Evolutionary conservation across 225 moss, liverwort and hornwort species (phyloP).

Genomic region (Marchantia paleacea): DNA sequence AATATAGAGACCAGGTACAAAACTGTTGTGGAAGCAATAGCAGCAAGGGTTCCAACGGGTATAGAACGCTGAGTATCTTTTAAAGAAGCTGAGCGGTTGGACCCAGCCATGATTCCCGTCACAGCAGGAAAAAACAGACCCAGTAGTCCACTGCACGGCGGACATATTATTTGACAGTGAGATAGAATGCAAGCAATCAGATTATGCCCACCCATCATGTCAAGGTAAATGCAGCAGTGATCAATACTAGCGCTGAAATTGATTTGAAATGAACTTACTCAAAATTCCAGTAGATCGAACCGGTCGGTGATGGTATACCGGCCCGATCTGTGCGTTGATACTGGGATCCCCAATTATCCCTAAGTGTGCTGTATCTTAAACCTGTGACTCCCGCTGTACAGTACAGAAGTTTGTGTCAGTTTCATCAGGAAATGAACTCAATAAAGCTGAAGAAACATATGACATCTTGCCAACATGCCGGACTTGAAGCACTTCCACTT

Average conservation of each 20-base stretch:
- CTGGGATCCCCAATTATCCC: constrained; percentile 82
- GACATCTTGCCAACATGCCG: not conserved
- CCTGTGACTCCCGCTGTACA: constrained; percentile 76
- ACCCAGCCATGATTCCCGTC: constrained; percentile 99
- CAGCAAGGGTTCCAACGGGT: constrained; percentile 90
- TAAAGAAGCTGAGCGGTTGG: constrained; percentile 95
- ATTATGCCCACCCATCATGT: too few species aligned
- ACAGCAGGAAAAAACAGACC: constrained; percentile 99
- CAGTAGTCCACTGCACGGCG: constrained; percentile 66
- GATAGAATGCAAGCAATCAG: not conserved
- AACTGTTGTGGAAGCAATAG: constrained; percentile 82
- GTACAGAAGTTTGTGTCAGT: not conserved
- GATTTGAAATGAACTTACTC: constrained; percentile 46
- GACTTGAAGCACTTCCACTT: not conserved
- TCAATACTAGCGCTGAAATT: too few species aligned
- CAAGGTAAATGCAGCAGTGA: not conserved
- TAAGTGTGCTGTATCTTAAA: constrained; percentile 65
- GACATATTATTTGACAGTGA: constrained; percentile 10
- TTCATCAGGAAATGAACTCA: not conserved
- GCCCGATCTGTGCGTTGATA: constrained; percentile 96
- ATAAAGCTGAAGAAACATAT: not conserved
- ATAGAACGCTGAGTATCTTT: constrained; percentile 96
- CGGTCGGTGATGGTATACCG: constrained; percentile 85
- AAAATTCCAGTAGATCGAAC: constrained; percentile 90
- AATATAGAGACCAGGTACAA: constrained; percentile 85